Evolutionary conservation across 2,329 filamentous ascomycete species (phyloP), one percentile per base, ranked within the genome.

Genomic region (Paecilomyces sp.): DNA sequence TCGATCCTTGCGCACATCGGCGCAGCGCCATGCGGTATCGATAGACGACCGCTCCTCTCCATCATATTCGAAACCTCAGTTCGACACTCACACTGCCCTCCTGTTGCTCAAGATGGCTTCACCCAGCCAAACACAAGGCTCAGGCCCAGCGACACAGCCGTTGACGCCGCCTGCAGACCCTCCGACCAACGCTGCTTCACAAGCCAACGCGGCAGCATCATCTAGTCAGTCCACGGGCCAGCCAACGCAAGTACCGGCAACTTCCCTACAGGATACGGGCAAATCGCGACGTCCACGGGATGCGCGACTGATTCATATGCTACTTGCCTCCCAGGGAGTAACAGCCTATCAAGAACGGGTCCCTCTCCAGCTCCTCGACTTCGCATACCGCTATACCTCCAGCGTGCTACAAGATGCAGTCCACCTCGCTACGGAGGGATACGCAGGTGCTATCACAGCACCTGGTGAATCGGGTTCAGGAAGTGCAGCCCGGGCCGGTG

Each of bases 311-410:
- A 76, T 81, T 54, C 79, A 81, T 63, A 79, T 81, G 69, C 73
- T 81, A 51, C 78, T 81, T 55, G 75, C 78, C 57, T 77, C 77
- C 1, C 74, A 79, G 25, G 80, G 80, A 41, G 77, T 81, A 53
- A 77, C 73, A 15, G 73, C 78, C 13, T 81, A 81, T 67, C 79
- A 81, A 70, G 79, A 81, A 64, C 77, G 79, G n/a, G 78, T 81
- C 0, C 79, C 79, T 1, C 71, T 81, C 3, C 79, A 81, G 64
- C 75, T 81, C 47, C 77, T 81, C 68, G 79, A 81, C 63, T 81
- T 81, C 64, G 80, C 79, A 56, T 80, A 81, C 72, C 77, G 80
- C 58, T 83, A 83, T 68, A 83, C 81, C 3, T 80, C 80, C 31
- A 76, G 77, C 24, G 78, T 81, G 0, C 71, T 83, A 1, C 78